These are phyloP conservation scores for Nicotiana otophora DNA, from an alignment of 257 asterid genomes.

Conservation along the genomic window DNA sequence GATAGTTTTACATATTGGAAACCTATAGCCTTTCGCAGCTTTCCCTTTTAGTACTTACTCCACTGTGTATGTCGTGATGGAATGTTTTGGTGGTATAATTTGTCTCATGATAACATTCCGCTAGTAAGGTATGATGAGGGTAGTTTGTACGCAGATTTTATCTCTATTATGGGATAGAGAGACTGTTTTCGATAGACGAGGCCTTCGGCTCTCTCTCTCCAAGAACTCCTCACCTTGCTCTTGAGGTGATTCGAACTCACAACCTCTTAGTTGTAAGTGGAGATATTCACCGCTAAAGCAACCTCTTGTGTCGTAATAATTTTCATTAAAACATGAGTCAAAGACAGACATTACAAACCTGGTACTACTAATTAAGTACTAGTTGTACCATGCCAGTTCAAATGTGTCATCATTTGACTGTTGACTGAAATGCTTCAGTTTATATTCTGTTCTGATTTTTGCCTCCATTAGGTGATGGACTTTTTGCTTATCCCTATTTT, in stretches of 20 bases:
- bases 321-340: neutral
- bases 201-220: no score
- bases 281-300: no score
- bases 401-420: neutral
- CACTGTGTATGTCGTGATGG: neutral
- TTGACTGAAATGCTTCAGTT: constrained; percentile 5
- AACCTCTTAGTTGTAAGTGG: no score
- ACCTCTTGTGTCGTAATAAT: no score
- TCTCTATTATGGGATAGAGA: no score
- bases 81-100: neutral
- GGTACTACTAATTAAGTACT: neutral
- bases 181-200: no score
- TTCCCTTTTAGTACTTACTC: neutral
- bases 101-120: no score
- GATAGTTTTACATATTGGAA: neutral
- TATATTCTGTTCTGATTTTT: neutral
- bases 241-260: no score
- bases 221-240: no score
- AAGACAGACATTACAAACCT: neutral
- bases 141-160: no score
- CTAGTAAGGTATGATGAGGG: no score
- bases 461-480: neutral
- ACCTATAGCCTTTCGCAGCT: neutral
- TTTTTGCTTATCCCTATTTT: neutral
- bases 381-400: neutral